Evolutionary conservation across 2,329 filamentous ascomycete species (phyloP), one percentile per base, ranked within the genome.

Genomic region (Colletotrichum costaricense): DNA sequence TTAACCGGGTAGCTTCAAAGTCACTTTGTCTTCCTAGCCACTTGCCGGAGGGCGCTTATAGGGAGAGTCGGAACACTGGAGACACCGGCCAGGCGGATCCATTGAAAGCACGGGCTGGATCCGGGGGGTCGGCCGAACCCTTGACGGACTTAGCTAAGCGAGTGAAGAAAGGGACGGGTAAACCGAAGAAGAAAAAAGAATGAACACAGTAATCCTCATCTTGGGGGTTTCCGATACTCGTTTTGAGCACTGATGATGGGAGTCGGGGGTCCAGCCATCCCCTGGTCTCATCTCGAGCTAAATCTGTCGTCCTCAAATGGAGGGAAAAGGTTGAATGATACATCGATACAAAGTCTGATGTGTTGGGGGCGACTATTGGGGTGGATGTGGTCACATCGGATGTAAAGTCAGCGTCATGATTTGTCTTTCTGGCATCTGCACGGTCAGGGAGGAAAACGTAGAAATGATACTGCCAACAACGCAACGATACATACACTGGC

Each of bases 371-470:
- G 14, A 42, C n/a, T 24, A 6, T 11, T 62, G 22, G 35, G 5
- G 16, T 46, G 38, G 35, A 38, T n/a, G 35, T 46, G 38, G 16
- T 26, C 6, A 24, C 26, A 54, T 54, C 19, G 42, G 28, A 35
- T 28, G 28, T 63, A 63, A 35, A 52, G 42, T 63, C 62, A 12
- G 62, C 62, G 62, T 63, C 46, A 63, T 24, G 42, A 63, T 35
- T 26, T 54, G 12, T n/a, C 11, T 60, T 60, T 42, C 28, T 60
- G 33, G n/a, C 35, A 38, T 26, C 28, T 60, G 33, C 22, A 24
- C 57, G 57, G 57, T 16, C 46, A 24, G 26, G 24, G 7, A 19
- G 16, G 4, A 19, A 24, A 19, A 49, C 3, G 24, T 26, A 26
- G 35, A 49, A 22, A 46, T 2, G 24, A 49, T 12, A 19, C 42